These are phyloP conservation scores for Aspergillus carbonarius DNA, from an alignment of 2,329 filamentous ascomycete genomes.

Conservation along the genomic window DNA sequence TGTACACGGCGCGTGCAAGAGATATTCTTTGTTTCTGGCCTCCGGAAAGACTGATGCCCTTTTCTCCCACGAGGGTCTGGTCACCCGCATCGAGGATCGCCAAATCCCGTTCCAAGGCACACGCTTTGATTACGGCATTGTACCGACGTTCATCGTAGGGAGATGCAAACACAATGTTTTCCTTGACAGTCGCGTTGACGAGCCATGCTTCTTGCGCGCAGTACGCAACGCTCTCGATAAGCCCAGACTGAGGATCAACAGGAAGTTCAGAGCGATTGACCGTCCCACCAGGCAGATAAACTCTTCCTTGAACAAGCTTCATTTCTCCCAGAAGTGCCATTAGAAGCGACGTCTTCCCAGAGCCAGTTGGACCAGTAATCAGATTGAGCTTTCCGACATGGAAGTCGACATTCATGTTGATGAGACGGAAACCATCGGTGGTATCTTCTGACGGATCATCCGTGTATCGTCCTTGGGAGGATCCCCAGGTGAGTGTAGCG, in stretches of 20 bases:
- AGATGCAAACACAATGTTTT: slow-evolving; percentile 91
- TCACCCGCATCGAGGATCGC: slow-evolving; percentile 91
- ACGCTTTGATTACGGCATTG: slow-evolving; percentile 82
- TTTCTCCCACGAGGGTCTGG: slow-evolving; percentile 91
- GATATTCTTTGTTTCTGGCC: slow-evolving; percentile 98
- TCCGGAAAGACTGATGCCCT: slow-evolving; percentile 93
- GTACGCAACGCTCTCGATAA: slow-evolving; percentile 91
- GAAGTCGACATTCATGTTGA: slow-evolving; percentile 82
- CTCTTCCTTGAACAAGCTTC: slow-evolving; percentile 75
- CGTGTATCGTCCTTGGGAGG: slow-evolving; percentile 52
- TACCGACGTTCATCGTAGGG: slow-evolving; percentile 80
- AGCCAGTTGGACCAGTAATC: slow-evolving; percentile 88
- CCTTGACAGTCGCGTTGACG: slow-evolving; percentile 90
- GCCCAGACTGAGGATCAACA: slow-evolving; percentile 75
- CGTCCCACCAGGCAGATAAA: slow-evolving; percentile 80
- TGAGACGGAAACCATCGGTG: slow-evolving; percentile 74
- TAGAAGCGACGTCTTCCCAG: slow-evolving; percentile 90
- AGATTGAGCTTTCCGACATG: slow-evolving; percentile 84
- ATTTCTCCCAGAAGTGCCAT: slow-evolving; percentile 98
- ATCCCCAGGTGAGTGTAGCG: slow-evolving; percentile 87
- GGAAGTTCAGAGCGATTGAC: slow-evolving; percentile 78
- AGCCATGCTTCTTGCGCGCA: slow-evolving; percentile 97
- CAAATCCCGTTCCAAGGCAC: slow-evolving; percentile 85
- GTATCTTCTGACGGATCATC: slow-evolving; percentile 61
- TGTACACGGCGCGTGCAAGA: slow-evolving; percentile 94